Evolutionary conservation across 768 basidiomycete genomes (phyloP), one percentile per base, ranked within the genome.

Genomic region (Boletus fagicola): DNA sequence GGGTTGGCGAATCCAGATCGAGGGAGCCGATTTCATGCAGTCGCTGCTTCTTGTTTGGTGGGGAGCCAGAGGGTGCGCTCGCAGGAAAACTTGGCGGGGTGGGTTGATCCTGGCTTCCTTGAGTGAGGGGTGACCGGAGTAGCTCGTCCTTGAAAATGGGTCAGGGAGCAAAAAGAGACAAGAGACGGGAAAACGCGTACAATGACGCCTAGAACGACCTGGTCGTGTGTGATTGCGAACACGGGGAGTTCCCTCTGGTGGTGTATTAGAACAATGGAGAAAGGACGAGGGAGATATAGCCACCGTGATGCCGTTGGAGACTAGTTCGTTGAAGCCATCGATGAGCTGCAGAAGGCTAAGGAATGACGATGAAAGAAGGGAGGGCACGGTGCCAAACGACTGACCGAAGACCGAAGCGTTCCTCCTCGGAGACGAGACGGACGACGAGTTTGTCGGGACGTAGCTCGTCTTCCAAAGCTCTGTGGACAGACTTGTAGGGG

Each of bases 241-340:
- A 95, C 86, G 4, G 90, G 91, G 51, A 94, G 78, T 72, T 96
- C 94, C 9, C 93, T 84, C 87, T 92, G 55, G 10, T 15, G 20
- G 35, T 13, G 26, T 3, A 33, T 39, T 42, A 38, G 39, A 38
- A 40, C 6, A 39, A 52, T 10, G 51, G 18, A 18, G 15, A 46
- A 31, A 15, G n/a, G 9, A 28, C 3, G 18, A 20, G 53, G 26
- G 8, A n/a, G 4, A 28, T n/a, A 20, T 26, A 51, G 70, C 65
- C 66, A 88, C 88, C 55, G 82, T 84, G 54, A 77, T 74, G 1
- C 84, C 83, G 22, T 75, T 59, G 3, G 66, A 52, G 33, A 74
- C 40, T 4, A 94, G 74, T 11, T 80, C 78, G 49, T 78, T 74
- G n/a, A 95, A 64, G 49, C 83, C 83, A 4, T 79, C 75, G 2